phyloP scores from a whole-genome alignment of 768 basidiomycete species.

The Boletus rubescentipes region DNA sequence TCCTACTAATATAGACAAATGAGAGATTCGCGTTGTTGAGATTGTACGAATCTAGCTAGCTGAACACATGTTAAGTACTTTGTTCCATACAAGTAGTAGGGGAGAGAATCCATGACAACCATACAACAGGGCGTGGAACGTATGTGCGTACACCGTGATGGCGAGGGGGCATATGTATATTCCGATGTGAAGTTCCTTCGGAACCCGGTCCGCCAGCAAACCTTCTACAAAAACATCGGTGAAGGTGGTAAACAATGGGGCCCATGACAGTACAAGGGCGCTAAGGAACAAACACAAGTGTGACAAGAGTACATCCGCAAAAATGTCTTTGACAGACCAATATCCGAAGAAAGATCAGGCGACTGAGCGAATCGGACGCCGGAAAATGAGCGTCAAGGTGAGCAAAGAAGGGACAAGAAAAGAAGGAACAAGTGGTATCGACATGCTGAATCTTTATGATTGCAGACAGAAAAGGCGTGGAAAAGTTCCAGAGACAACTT shows the following conservation, averaged over 20 bases:
- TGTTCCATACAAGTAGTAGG: not conserved
- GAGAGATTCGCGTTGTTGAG: not conserved
- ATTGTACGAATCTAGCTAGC: no score
- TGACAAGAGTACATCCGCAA: not conserved
- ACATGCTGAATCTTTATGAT: conserved; percentile 8
- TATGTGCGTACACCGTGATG: not conserved
- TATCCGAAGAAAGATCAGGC: not conserved
- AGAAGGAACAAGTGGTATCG: conserved; percentile 16
- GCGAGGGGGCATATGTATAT: not conserved
- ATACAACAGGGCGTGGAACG: no score
- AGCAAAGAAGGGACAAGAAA: not conserved
- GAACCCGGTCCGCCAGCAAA: conserved; percentile 10
- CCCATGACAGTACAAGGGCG: not conserved
- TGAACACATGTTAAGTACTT: not conserved
- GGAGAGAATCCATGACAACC: not conserved
- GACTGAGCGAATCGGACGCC: not conserved
- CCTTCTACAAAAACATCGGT: not conserved
- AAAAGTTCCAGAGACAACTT: not conserved
- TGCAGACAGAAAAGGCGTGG: not conserved
- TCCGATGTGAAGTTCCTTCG: not conserved
- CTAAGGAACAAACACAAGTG: not conserved
- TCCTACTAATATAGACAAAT: not conserved
- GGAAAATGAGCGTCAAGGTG: not conserved
- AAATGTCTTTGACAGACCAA: not conserved
- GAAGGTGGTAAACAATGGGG: not conserved